Conservation (phyloP, 129 eudicot genomes). For the Centaurea solstitialis region DNA sequence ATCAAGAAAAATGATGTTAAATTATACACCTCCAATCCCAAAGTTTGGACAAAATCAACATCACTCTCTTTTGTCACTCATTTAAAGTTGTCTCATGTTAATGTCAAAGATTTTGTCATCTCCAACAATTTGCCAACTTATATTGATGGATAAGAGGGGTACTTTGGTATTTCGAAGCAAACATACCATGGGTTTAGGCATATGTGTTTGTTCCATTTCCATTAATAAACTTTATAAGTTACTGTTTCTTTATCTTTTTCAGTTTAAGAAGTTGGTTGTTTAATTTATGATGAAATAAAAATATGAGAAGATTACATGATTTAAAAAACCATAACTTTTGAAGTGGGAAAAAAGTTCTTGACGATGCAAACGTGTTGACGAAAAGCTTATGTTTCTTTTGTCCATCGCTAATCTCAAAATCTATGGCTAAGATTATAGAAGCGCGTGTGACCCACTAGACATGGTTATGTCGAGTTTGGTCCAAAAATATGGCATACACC, state of each 20-base stretch:
- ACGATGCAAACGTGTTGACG: not conserved
- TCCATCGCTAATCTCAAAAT: not conserved
- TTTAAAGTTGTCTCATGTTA: slow-evolving; percentile 5
- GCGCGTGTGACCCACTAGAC: not conserved
- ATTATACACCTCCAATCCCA: slow-evolving; percentile 14
- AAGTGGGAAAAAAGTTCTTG: not conserved
- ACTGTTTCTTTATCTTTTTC: not conserved
- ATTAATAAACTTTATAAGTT: not conserved
- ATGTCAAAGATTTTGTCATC: slow-evolving; percentile 14
- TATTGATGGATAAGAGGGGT: not conserved
- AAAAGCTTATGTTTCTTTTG: not conserved
- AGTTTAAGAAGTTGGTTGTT: not conserved
- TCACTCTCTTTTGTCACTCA: slow-evolving; percentile 6
- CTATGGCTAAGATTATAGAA: too few species aligned
- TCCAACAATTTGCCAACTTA: slow-evolving; percentile 12
- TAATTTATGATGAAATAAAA: not conserved
- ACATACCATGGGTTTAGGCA: slow-evolving; percentile 21
- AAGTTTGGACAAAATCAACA: slow-evolving; percentile 13
- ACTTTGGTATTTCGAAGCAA: slow-evolving; percentile 1
- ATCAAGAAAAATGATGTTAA: slow-evolving; percentile 14
- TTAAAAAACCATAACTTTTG: not conserved
- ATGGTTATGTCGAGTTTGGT: not conserved
- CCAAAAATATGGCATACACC: not conserved
- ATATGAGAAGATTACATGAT: not conserved
- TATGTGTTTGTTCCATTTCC: not conserved